Base-by-base conservation (phyloP, 1,139 yeast genomes). In the Blastobotrys raffinosifermentans region DNA sequence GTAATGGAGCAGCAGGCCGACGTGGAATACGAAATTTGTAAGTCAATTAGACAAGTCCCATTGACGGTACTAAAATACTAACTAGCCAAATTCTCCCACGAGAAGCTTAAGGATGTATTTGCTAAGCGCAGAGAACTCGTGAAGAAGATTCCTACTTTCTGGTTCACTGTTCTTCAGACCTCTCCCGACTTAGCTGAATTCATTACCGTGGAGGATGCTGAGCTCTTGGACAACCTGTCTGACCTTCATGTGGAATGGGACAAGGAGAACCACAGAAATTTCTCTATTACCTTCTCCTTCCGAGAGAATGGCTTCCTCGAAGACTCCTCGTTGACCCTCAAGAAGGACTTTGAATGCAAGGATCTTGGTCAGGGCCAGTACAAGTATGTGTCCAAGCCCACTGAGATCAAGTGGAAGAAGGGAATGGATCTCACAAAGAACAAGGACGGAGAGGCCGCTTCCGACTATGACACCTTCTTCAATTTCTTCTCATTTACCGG, bases 1-100 rank as follows among this genome's bases (percentile, higher is more conserved):
- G 66, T 84, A 35, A 68, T 69, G 17, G 82, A 77, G 35, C 84
- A 80, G 53, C 63, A 58, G 37, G 45, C 47, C 26, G 41, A 39
- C 9, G 54, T 55, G 8, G 64, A 61, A 36, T 38, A 48, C 16
- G 53, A 56, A 30, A 50, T 61, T 19, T 46, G 53, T 39, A 49
- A 40, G 47, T 47, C 21, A 22, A 21, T 19, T 23, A 29, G 36
- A 27, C 25, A 18, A 41, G 48, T 35, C 21, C 39, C 26, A 22
- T n/a, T n/a, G n/a, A n/a, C n/a, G n/a, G n/a, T n/a, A n/a, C 31
- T 34, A 26, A 34, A 41, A 19, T 10, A 27, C 31, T 19, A 33
- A 32, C 26, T 29, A 29, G 45, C 39, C 16, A 40, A 44, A 26
- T 48, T 46, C 41, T 47, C 58, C 31, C 39, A 53, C 19, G 40